Evolutionary conservation across 2,329 filamentous ascomycete species (phyloP).

Genomic region (Xylaria sp.): DNA sequence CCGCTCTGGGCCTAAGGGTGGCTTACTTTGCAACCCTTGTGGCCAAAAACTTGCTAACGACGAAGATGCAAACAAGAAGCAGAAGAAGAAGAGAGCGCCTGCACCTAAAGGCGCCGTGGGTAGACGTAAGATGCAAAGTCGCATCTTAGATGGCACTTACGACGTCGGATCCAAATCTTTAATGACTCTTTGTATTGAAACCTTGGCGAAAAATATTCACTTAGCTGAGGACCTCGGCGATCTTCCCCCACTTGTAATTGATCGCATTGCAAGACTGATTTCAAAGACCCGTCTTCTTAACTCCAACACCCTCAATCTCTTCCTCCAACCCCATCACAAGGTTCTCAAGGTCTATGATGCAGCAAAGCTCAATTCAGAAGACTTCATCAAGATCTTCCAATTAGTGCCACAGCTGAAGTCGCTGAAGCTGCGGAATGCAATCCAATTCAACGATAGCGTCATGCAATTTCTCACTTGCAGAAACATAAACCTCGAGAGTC

Average conservation of each 20-base stretch:
- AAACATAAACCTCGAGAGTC: conserved; percentile 71
- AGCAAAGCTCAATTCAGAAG: conserved; percentile 74
- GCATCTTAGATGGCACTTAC: conserved; percentile 80
- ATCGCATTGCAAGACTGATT: conserved; percentile 68
- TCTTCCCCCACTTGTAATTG: conserved; percentile 64
- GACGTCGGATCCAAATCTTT: conserved; percentile 74
- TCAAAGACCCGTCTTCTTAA: conserved; percentile 69
- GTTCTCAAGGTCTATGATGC: conserved; percentile 67
- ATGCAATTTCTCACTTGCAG: conserved; percentile 83
- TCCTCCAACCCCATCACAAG: conserved; percentile 63
- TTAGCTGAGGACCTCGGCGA: conserved; percentile 71
- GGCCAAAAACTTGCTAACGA: conserved; percentile 78
- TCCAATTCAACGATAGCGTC: conserved; percentile 88
- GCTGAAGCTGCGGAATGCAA: conserved; percentile 83
- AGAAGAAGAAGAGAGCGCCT: conserved; percentile 64
- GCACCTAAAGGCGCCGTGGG: conserved; percentile 64
- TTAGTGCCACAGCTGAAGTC: conserved; percentile 74
- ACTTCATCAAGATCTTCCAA: conserved; percentile 84
- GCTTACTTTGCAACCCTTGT: conserved; percentile 85
- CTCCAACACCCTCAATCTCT: conserved; percentile 65
- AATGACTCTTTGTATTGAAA: conserved; percentile 71
- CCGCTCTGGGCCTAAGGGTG: conserved; percentile 81
- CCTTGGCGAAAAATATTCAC: conserved; percentile 69
- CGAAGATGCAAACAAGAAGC: conserved; percentile 67
- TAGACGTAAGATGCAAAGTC: conserved; percentile 82